Percentiles rank a stretch among this genome's conserved stretches.
Evolutionary conservation across 2,329 filamentous ascomycete genomes (phyloP).

Genomic region (Hirsutella minnesotensis): DNA sequence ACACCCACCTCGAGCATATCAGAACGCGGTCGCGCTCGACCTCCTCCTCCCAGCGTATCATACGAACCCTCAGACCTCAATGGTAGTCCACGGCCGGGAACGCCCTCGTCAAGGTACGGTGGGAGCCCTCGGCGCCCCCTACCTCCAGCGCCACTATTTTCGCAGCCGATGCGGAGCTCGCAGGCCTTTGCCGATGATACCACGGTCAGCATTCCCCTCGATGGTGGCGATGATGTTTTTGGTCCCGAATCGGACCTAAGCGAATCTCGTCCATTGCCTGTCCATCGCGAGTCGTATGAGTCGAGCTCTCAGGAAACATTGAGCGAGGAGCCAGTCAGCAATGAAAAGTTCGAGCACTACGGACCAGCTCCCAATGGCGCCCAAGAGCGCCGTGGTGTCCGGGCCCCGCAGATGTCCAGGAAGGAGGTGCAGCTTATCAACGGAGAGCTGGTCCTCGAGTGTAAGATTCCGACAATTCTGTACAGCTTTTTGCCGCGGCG

Average conservation of each 20-base stretch:
- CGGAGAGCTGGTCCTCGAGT: constrained; percentile 92
- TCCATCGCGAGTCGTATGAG: constrained; percentile 43
- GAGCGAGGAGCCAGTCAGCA: constrained; percentile 29
- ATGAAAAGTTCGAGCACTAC: constrained; percentile 63
- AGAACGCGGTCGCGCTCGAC: constrained; percentile 50
- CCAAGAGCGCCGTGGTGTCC: constrained; percentile 77
- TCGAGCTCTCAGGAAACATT: constrained; percentile 42
- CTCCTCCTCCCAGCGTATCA: constrained; percentile 55
- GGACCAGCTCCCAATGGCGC: constrained; percentile 78
- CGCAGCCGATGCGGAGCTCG: constrained; percentile 37
- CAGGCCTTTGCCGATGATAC: constrained; percentile 51
- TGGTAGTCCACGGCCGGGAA: constrained; percentile 80
- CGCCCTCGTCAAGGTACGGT: constrained; percentile 78
- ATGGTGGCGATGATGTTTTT: constrained; percentile 62
- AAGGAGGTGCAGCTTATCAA: constrained; percentile 96
- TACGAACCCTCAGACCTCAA: constrained; percentile 87
- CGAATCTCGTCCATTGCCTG: constrained; percentile 37
- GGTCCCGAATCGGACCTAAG: constrained; percentile 45
- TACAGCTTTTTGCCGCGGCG: constrained; percentile 92
- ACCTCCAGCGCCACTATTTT: constrained; percentile 79
- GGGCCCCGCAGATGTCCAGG: constrained; percentile 76
- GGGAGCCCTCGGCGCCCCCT: constrained; percentile 78
- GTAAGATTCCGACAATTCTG: constrained; percentile 96
- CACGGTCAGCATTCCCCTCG: constrained; percentile 60
- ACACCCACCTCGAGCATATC: constrained; percentile 36